Evolutionary conservation across 2,329 filamentous ascomycete genomes (phyloP).

Genomic region (Leptographium lundbergii): DNA sequence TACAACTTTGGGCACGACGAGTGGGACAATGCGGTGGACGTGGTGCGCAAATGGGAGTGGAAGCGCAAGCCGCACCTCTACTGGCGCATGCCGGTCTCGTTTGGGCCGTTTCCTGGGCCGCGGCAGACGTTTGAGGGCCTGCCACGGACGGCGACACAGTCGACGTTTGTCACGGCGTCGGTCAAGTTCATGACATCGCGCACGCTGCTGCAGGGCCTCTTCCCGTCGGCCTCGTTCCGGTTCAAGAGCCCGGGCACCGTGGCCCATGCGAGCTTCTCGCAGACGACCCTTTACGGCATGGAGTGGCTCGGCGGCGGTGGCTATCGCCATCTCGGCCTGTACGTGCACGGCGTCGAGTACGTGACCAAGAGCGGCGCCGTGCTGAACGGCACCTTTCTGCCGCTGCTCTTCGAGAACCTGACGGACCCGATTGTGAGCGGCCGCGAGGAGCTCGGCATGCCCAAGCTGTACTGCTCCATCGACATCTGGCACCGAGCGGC

Average conservation of each 20-base stretch:
- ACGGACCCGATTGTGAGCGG: conserved; percentile 48
- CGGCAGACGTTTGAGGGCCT: conserved; percentile 23
- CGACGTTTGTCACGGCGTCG: conserved; percentile 28
- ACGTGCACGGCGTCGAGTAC: conserved; percentile 50
- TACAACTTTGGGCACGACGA: conserved; percentile 49
- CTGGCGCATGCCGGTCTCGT: conserved; percentile 32
- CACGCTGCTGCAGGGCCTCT: conserved; percentile 34
- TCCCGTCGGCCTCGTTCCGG: conserved; percentile 27
- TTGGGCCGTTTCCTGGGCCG: conserved; percentile 33
- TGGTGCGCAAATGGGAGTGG: conserved; percentile 36
- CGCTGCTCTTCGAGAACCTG: conserved; percentile 44
- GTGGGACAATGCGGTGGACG: conserved; percentile 37
- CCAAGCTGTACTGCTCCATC: conserved; percentile 42
- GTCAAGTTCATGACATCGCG: conserved; percentile 37
- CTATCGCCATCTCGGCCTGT: conserved; percentile 46
- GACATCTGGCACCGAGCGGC: conserved; percentile 24
- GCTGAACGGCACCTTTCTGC: conserved; percentile 39
- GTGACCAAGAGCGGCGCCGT: conserved; percentile 32
- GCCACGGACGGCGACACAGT: conserved; percentile 17
- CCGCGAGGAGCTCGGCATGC: conserved; percentile 49
- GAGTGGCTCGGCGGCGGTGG: conserved; percentile 48
- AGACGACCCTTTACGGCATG: conserved; percentile 34
- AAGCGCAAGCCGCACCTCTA: conserved; percentile 21
- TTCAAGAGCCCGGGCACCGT: conserved; percentile 31
- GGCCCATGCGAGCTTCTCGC: conserved; percentile 28